These are phyloP conservation scores for Sporisorium exsertum DNA, from an alignment of 1,284 basidiomycete species.

Conservation along the genomic window DNA sequence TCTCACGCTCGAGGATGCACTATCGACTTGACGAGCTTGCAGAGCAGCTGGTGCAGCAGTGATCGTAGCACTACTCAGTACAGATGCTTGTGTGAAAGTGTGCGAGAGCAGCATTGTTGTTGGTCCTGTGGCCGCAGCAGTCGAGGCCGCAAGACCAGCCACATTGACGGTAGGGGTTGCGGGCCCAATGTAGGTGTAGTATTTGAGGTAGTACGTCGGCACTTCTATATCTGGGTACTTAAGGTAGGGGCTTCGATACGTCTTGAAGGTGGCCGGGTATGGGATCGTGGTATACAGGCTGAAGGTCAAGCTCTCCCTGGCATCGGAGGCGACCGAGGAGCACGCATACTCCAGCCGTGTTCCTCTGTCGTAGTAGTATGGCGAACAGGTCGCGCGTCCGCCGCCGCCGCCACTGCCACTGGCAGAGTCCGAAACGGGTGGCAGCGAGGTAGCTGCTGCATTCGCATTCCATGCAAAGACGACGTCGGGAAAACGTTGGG, in stretches of 20 bases:
- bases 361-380: background rate
- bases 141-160: too few species aligned
- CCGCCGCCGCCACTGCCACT: background rate
- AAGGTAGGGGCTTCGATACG: too few species aligned
- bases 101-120: background rate
- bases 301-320: background rate
- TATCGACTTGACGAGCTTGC: background rate
- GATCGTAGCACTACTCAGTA: background rate
- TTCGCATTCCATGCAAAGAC: slow-evolving; percentile 12
- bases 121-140: background rate
- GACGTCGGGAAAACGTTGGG: background rate
- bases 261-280: background rate
- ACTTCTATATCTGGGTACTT: background rate
- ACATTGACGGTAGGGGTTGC: background rate
- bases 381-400: slow-evolving; percentile 4
- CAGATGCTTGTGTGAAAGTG: background rate
- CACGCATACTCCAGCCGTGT: background rate
- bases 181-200: background rate
- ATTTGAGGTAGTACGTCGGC: slow-evolving; percentile 3
- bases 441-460: background rate
- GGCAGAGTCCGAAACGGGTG: background rate
- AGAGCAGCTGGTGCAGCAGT: background rate
- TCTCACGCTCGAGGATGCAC: background rate
- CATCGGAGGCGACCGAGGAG: slow-evolving; percentile 7
- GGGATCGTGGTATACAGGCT: slow-evolving; percentile 3